These are phyloP conservation scores for Viola odorata DNA, from an alignment of 345 rosid genomes.

Conservation along the genomic window DNA sequence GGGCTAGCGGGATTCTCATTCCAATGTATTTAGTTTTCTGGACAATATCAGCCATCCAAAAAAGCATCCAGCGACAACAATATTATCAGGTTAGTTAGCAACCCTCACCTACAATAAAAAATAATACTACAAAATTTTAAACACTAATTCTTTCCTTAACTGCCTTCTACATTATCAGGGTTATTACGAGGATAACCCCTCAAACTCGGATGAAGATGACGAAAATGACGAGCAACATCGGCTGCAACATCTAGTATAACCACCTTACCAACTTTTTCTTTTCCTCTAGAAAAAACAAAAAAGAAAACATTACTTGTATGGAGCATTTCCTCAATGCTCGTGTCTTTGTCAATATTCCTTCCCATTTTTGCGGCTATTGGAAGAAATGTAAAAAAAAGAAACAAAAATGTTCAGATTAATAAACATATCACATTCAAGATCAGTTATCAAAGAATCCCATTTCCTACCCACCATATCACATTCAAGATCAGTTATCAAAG, in stretches of 20 bases:
- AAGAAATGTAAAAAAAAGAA: background rate
- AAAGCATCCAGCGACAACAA: constrained; percentile 22
- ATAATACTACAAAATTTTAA: no score
- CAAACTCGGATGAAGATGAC: constrained; percentile 20
- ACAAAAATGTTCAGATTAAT: no score
- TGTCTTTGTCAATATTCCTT: constrained; percentile 11
- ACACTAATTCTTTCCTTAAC: background rate
- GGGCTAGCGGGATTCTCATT: constrained; percentile 62
- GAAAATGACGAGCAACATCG: constrained; percentile 12
- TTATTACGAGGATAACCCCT: constrained; percentile 14
- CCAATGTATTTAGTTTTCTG: constrained; percentile 65
- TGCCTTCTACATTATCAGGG: constrained; percentile 25
- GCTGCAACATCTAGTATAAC: background rate
- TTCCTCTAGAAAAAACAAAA: background rate
- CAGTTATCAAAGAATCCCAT: no score
- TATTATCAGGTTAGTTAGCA: constrained; percentile 46
- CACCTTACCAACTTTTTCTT: background rate
- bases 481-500: no score
- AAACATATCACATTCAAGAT: no score
- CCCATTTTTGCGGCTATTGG: constrained; percentile 2
- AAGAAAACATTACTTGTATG: background rate
- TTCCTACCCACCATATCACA: no score
- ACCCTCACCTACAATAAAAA: no score
- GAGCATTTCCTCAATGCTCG: constrained; percentile 17
- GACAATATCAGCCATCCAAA: constrained; percentile 51